Evolutionary conservation across 1,284 basidiomycete genomes (phyloP).

Genomic region (Phenoliferia sp.): DNA sequence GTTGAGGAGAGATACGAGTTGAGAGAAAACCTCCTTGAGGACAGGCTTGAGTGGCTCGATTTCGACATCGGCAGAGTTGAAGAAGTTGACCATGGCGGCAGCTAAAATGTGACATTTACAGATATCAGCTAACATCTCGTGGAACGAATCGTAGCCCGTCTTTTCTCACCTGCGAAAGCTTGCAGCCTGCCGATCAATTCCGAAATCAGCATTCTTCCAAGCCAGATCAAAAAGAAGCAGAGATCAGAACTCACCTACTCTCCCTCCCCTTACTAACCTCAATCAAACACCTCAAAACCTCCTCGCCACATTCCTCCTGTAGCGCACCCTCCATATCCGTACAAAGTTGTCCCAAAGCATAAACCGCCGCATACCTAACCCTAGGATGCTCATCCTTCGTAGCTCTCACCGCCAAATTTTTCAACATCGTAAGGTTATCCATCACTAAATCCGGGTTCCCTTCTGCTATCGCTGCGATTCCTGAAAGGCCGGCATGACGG

Average conservation of each 20-base stretch:
- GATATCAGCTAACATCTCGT: not conserved
- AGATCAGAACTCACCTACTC: not conserved
- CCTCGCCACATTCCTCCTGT: conserved; percentile 1
- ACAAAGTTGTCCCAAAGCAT: conserved; percentile 10
- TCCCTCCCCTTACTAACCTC: not conserved
- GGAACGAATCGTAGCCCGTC: not conserved
- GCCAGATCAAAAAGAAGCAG: not conserved
- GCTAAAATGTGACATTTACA: not conserved
- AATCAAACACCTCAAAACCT: conserved; percentile 3
- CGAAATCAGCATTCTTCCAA: not conserved
- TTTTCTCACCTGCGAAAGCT: conserved; percentile 3
- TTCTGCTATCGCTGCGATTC: conserved; percentile 9
- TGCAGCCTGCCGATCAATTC: not conserved
- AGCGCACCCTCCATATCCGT: conserved; percentile 10
- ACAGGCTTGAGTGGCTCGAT: not conserved
- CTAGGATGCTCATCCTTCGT: conserved; percentile 2
- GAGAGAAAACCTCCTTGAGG: conserved; percentile 1
- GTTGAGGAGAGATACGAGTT: conserved; percentile 5
- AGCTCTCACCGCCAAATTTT: not conserved
- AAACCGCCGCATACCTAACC: conserved; percentile 10
- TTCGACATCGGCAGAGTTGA: conserved; percentile 4
- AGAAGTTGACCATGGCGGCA: conserved; percentile 13
- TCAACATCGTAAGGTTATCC: not conserved
- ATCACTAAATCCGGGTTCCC: not conserved
- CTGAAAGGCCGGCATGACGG: conserved; percentile 2